These are phyloP conservation scores for Ceratobasidium sp. DNA, from an alignment of 1,284 basidiomycete species.

Conservation along the genomic window DNA sequence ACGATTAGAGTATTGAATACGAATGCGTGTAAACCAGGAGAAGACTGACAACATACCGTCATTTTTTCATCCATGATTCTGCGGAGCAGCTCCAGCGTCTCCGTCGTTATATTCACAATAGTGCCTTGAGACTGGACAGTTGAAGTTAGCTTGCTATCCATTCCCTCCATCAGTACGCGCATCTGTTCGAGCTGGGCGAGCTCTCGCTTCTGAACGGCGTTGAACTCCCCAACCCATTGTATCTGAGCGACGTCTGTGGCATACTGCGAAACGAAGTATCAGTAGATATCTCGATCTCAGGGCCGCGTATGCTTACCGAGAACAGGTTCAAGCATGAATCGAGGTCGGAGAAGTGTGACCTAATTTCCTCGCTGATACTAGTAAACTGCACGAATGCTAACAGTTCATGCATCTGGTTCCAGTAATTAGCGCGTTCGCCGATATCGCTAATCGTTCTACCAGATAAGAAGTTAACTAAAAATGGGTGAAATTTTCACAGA, in stretches of 20 bases:
- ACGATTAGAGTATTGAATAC: not conserved
- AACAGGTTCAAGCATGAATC: not conserved
- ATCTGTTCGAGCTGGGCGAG: not conserved
- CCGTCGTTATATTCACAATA: not conserved
- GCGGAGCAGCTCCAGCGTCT: not conserved
- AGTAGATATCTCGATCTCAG: not conserved
- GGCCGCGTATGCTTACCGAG: not conserved
- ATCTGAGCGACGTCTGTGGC: slow-evolving; percentile 1
- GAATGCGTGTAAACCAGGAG: too few species aligned
- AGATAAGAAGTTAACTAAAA: not conserved
- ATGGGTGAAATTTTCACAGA: not conserved
- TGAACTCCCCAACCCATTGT: slow-evolving; percentile 39
- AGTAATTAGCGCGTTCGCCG: not conserved
- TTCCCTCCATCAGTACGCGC: not conserved
- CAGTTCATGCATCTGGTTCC: not conserved
- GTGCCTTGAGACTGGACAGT: not conserved
- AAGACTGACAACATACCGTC: not conserved
- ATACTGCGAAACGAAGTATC: not conserved
- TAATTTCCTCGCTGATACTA: slow-evolving; percentile 15
- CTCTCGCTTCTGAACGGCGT: slow-evolving; percentile 14
- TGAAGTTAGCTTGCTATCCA: not conserved
- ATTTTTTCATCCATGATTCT: slow-evolving; percentile 13
- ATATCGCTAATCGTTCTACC: slow-evolving; percentile 3
- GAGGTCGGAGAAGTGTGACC: not conserved
- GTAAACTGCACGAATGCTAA: not conserved